These are phyloP conservation scores for Neurospora africana DNA, from an alignment of 495 filamentous ascomycete species.

Conservation along the genomic window DNA sequence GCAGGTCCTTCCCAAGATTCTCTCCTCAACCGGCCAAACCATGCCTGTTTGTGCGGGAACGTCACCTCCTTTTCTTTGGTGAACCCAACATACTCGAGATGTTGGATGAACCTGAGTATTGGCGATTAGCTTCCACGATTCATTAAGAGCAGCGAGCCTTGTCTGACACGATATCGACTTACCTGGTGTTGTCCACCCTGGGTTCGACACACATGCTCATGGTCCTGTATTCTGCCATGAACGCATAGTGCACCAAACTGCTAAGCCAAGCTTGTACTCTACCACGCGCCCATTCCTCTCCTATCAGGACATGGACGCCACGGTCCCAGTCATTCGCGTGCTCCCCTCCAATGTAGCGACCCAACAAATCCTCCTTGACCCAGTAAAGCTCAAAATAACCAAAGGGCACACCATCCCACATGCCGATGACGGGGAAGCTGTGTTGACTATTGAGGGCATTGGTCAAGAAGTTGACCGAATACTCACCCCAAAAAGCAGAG, in stretches of 20 bases:
- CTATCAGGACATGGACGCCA: conserved; percentile 78
- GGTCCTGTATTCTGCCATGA: conserved; percentile 70
- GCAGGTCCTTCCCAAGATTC: conserved; percentile 79
- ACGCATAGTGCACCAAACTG: conserved; percentile 75
- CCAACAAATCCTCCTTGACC: conserved; percentile 86
- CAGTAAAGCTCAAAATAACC: conserved; percentile 98
- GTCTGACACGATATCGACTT: conserved; percentile 19
- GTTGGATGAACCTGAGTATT: conserved; percentile 59
- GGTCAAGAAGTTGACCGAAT: conserved; percentile 56
- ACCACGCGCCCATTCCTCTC: conserved; percentile 87
- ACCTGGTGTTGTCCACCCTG: conserved; percentile 86
- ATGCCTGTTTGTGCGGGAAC: conserved; percentile 89
- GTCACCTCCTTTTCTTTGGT: conserved; percentile 78
- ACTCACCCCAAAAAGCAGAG: conserved; percentile 67
- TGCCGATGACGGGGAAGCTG: conserved; percentile 83
- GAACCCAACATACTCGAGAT: conserved; percentile 68
- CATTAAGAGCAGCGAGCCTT: background rate
- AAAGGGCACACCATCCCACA: conserved; percentile 92
- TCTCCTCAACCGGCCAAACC: conserved; percentile 70
- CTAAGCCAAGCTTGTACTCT: conserved; percentile 72
- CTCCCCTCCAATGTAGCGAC: conserved; percentile 46
- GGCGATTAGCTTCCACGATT: background rate
- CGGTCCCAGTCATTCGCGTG: conserved; percentile 70
- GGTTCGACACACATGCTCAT: conserved; percentile 78
- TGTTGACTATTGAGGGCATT: conserved; percentile 53